Percentiles rank a stretch among this genome's conserved stretches.
Evolutionary conservation across 2,329 filamentous ascomycete genomes (phyloP).

Genomic region (Cryphonectria parasitica): DNA sequence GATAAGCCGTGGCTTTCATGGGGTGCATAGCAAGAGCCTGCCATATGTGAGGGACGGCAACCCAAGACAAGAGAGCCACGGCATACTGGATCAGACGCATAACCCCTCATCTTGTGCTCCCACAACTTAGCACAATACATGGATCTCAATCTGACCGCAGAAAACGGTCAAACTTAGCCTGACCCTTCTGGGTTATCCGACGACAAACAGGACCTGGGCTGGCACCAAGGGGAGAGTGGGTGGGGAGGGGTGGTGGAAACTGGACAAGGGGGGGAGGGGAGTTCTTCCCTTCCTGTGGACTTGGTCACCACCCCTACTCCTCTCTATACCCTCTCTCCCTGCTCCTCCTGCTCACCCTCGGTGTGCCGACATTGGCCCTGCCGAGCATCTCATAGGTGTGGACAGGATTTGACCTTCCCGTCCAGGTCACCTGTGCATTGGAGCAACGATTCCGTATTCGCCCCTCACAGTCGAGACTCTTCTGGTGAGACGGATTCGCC

Average conservation of each 20-base stretch:
- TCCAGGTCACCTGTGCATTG: constrained; percentile 20
- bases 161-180: constrained; percentile 6
- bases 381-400: constrained; percentile 19
- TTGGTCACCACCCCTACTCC: constrained; percentile 8
- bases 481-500: constrained; percentile 25
- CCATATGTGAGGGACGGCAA: background rate
- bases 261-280: background rate
- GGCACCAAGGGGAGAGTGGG: constrained; percentile 9
- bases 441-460: constrained; percentile 20
- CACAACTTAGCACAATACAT: constrained; percentile 7
- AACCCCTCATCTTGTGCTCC: constrained; percentile 31
- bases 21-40: constrained; percentile 8
- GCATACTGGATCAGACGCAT: constrained; percentile 17
- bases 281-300: constrained; percentile 4
- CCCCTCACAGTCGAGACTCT: constrained; percentile 11
- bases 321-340: too few relatives aligned
- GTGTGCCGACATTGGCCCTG: constrained; percentile 21
- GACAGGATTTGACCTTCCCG: constrained; percentile 21
- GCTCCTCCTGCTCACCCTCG: constrained; percentile 1
- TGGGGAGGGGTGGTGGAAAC: too few relatives aligned
- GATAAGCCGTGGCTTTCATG: constrained; percentile 24
- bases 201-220: constrained; percentile 13
- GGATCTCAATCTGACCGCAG: constrained; percentile 21
- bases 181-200: constrained; percentile 1
- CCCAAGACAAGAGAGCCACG: background rate